Evolutionary conservation across 73 alveolate species (phyloP), one percentile per base, ranked within the genome.

Genomic region (Tetrahymena elliotti): DNA sequence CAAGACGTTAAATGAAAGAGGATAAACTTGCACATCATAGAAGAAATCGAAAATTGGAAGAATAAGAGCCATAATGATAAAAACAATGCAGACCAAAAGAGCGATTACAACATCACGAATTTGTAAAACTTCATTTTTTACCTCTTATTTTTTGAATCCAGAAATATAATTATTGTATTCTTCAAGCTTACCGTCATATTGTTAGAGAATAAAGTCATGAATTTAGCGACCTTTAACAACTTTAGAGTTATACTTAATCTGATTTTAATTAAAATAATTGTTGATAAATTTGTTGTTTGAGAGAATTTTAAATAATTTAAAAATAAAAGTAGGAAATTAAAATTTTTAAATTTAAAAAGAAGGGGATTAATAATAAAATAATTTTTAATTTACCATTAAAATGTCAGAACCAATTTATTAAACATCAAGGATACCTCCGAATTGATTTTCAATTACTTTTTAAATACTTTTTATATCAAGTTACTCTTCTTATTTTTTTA

Each of bases 21-120:
- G 96, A 52, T 88, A 94, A 6, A 37, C 18, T 37, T 84, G 11
- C 7, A 94, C 41, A 6, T 94, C 93, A 20, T 92, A 33, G 38
- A 84, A 94, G 93, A 84, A 94, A 47, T 53, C 95, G 18, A 94
- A 40, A 9, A 83, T 38, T 11, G 96, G 96, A 36, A 94, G 47
- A 33, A 94, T 94, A 1, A 92, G 37, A 6, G 94, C 68, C 93
- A 94, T 52, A 6, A 94, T 4, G 0, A 94, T 83, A 83, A 40
- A 94, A n/a, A 94, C 82, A n/a, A 38, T 35, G 27, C 93, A 83
- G 18, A 94, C 35, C 13, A 31, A n/a, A 33, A 94, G 53, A 6
- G 94, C 96, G 33, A 94, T 53, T 18, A 92, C 13, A 22, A 94
- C 88, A 68, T 68, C 88, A 68, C 88, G 88, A 68, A 68, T n/a